phyloP scores from a whole-genome alignment of 129 eudicot species.

The Chrysanthemum makinoi region DNA sequence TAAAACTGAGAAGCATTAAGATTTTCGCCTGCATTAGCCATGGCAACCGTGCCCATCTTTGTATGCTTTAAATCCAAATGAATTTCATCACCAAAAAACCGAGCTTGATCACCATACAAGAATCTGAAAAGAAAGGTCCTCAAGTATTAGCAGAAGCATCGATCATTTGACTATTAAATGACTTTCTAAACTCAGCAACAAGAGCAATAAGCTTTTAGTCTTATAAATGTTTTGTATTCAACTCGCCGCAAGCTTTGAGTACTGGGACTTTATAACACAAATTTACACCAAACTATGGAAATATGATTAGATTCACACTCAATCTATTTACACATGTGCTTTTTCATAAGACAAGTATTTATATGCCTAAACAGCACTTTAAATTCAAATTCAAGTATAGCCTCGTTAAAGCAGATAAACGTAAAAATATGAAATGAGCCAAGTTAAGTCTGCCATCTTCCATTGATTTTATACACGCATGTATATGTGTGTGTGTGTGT shows the following conservation, averaged over 20 bases:
- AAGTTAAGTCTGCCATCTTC: background rate
- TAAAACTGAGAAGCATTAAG: conserved; percentile 98
- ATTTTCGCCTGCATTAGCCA: conserved; percentile 96
- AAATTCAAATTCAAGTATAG: background rate
- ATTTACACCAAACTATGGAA: background rate
- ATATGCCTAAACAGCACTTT: background rate
- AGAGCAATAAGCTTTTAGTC: background rate
- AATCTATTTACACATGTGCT: background rate
- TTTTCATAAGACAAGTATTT: background rate
- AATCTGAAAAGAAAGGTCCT: conserved; percentile 39
- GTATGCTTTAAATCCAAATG: conserved; percentile 85
- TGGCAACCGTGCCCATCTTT: conserved; percentile 88
- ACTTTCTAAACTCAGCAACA: background rate
- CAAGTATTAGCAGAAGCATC: conserved; percentile 2
- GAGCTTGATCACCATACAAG: conserved; percentile 93
- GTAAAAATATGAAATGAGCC: background rate
- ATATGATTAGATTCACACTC: background rate
- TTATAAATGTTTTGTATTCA: background rate
- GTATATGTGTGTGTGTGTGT: too few species aligned
- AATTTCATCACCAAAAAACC: conserved; percentile 88
- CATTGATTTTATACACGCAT: too few species aligned
- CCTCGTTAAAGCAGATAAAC: background rate
- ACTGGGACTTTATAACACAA: background rate
- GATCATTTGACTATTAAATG: background rate
- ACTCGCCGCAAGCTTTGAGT: background rate